Conservation (phyloP, 2,329 filamentous ascomycete species). For the Periconia macrospinosa region DNA sequence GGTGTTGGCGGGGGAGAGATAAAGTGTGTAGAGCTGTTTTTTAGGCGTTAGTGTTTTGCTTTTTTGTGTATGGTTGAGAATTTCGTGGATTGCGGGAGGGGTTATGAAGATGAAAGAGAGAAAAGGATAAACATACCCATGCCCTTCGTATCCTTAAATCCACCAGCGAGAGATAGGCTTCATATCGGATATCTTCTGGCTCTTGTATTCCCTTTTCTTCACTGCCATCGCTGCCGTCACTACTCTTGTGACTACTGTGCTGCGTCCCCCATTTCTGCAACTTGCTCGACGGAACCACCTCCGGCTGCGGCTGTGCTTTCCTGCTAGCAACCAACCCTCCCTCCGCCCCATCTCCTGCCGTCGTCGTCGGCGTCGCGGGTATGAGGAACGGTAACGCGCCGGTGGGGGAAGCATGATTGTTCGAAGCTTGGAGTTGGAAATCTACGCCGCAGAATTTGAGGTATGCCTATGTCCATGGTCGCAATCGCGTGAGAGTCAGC, state of each 20-base stretch:
- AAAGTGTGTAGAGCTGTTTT: slow-evolving; percentile 72
- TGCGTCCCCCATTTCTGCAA: slow-evolving; percentile 70
- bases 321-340: slow-evolving; percentile 35
- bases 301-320: too few species aligned
- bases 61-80: neutral
- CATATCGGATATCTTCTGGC: slow-evolving; percentile 59
- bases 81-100: neutral
- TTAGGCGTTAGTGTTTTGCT: neutral
- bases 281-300: slow-evolving; percentile 64
- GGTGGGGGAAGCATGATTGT: slow-evolving; percentile 89
- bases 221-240: slow-evolving; percentile 48
- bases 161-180: slow-evolving; percentile 78
- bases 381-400: slow-evolving; percentile 88
- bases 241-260: slow-evolving; percentile 17
- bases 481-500: neutral
- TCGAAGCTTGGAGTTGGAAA: slow-evolving; percentile 71
- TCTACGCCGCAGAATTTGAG: slow-evolving; percentile 74
- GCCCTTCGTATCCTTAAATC: slow-evolving; percentile 79
- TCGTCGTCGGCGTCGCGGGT: slow-evolving; percentile 45
- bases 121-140: slow-evolving; percentile 63
- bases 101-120: neutral
- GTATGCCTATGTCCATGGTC: slow-evolving; percentile 63
- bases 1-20: slow-evolving; percentile 72
- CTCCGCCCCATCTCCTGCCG: slow-evolving; percentile 38
- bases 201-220: slow-evolving; percentile 47